Base-by-base conservation (phyloP, 1,284 basidiomycete genomes). In the Cutaneotrichosporon sp. region DNA sequence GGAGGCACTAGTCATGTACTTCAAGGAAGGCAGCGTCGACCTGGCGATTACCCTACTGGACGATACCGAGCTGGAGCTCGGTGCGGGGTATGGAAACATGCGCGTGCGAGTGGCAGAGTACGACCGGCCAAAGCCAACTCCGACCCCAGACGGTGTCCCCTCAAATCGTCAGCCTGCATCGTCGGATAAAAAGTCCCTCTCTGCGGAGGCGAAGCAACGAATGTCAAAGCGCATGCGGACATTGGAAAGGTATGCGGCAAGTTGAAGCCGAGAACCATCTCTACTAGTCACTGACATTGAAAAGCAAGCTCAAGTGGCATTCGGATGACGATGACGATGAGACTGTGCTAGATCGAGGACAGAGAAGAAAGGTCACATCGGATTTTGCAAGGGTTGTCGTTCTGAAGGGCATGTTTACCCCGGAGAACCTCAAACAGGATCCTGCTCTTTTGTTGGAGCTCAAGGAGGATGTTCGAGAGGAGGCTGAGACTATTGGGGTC, bases 1-100 rank as follows among this genome's bases (percentile, higher is more conserved):
- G 33, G 94, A 98, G 62, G 94, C 94, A 1, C 77, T 98, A 58
- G 85, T 99, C 53, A 91, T 97, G 43, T 99, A 90, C 74, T 96
- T 97, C 80, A 97, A 97, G 73, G 90, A 94, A 68, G 94, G 93
- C 58, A 92, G 88, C 26, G 96, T 98, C 15, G 77, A 80, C 12
- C 79, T 98, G 49, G 94, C 93, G 2, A 76, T 91, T 51, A 87
- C 80, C 58, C 79, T 98, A 57, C 78, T 98, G 54, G 93, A 97
- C 71, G 94, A 97, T 58, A 90, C 89, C 1, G 90, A 93, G 70
- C 76, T 99, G 55, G 79, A 92, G 51, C 70, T 93, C n/a, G 91
- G 90, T 2, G 56, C 72, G 80, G 46, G 80, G 68, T 52, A 84
- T 81, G 65, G 76, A 0, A 79, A 83, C 52, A 97, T 98, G 86